Evolutionary conservation across 305 asterid genomes (phyloP).

Genomic region (Ajuga reptans): DNA sequence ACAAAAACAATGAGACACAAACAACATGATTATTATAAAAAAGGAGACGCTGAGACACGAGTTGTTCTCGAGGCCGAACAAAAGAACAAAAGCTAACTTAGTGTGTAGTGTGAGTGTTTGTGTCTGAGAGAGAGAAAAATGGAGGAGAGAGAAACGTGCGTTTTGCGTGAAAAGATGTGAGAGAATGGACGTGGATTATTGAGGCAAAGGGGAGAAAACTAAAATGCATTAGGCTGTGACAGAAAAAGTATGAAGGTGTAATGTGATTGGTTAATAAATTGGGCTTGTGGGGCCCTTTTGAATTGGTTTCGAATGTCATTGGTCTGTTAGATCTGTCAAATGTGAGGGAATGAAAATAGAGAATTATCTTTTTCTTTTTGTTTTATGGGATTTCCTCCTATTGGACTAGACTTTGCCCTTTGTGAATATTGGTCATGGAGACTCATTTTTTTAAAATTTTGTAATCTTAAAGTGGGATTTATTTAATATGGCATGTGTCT

Average conservation of each 20-base stretch:
- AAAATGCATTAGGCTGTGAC: constrained; percentile 13
- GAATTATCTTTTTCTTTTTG: constrained; percentile 11
- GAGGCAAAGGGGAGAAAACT: constrained; percentile 12
- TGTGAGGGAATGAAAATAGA: background rate
- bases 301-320: background rate
- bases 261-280: constrained; percentile 12
- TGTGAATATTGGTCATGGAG: constrained; percentile 22
- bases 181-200: constrained; percentile 28
- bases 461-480: constrained; percentile 18
- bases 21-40: constrained; percentile 14
- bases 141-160: constrained; percentile 46
- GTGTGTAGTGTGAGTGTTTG: constrained; percentile 21
- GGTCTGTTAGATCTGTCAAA: constrained; percentile 20
- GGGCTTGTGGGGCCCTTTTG: constrained; percentile 16
- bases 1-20: constrained; percentile 6
- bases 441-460: constrained; percentile 16
- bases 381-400: constrained; percentile 25
- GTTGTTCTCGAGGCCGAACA: constrained; percentile 53
- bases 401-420: constrained; percentile 22
- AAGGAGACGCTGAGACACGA: constrained; percentile 42
- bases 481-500: constrained; percentile 13
- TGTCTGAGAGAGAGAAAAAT: constrained; percentile 11
- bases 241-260: background rate
- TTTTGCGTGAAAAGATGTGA: constrained; percentile 52
- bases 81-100: constrained; percentile 33